Conservation (phyloP, 2,329 filamentous ascomycete genomes). For the Pseudogymnoascus sp. region DNA sequence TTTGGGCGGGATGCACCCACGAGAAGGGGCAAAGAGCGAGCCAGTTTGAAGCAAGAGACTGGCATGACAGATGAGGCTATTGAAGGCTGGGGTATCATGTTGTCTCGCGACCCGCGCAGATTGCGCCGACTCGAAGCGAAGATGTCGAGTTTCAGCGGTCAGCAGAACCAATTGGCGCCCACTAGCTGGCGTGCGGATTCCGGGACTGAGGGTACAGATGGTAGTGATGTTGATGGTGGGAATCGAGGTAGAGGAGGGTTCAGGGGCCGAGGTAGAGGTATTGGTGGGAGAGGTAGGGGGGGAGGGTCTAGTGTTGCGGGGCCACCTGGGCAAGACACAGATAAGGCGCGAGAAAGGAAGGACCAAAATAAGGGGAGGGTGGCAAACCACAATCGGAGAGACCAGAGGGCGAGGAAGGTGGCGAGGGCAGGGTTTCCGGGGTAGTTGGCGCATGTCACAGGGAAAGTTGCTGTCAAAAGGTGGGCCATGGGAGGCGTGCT, state of each 20-base stretch:
- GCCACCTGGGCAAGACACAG: constrained; percentile 58
- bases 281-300: constrained; percentile 46
- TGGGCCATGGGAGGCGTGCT: neutral
- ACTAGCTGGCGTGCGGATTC: constrained; percentile 58
- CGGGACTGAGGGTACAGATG: constrained; percentile 49
- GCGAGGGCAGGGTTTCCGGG: constrained; percentile 43
- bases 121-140: constrained; percentile 64
- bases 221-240: constrained; percentile 42
- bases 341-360: constrained; percentile 65
- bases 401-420: constrained; percentile 61
- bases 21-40: constrained; percentile 55
- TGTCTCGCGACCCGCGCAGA: constrained; percentile 63
- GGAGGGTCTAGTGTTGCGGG: constrained; percentile 54
- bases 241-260: constrained; percentile 35
- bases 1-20: constrained; percentile 69
- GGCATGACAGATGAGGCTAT: constrained; percentile 90
- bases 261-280: constrained; percentile 40
- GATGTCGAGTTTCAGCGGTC: constrained; percentile 57
- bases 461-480: neutral
- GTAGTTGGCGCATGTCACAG: neutral
- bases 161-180: constrained; percentile 56
- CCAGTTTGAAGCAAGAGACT: constrained; percentile 63
- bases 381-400: constrained; percentile 80
- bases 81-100: constrained; percentile 90
- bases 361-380: constrained; percentile 74